Conservation (phyloP, 2,329 filamentous ascomycete genomes). For the Aspergillus glaucus region DNA sequence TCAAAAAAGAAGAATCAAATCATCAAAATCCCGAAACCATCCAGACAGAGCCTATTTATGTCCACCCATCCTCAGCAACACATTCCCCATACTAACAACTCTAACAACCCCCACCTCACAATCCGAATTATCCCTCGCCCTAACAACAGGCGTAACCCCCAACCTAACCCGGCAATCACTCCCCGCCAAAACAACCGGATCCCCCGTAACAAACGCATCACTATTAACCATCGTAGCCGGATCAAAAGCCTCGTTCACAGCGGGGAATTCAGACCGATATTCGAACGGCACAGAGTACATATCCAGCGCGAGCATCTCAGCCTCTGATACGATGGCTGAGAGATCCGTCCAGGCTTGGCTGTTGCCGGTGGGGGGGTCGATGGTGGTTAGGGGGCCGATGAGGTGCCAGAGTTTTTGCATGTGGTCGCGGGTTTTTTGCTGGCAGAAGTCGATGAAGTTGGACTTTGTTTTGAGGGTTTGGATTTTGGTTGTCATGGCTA, state of each 20-base stretch:
- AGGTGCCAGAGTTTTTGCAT: conserved; percentile 14
- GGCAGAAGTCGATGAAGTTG: conserved; percentile 19
- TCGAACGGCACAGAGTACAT: conserved; percentile 23
- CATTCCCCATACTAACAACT: conserved; percentile 12
- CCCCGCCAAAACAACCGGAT: conserved; percentile 8
- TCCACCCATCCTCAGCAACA: conserved; percentile 10
- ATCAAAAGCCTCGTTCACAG: conserved; percentile 17
- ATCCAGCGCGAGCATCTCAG: conserved; percentile 19
- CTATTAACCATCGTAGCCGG: conserved; percentile 19
- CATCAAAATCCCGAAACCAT: background rate
- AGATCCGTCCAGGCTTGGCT: conserved; percentile 15
- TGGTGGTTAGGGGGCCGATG: conserved; percentile 16
- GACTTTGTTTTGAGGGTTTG: conserved; percentile 11
- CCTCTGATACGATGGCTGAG: conserved; percentile 19
- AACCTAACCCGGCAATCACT: conserved; percentile 13
- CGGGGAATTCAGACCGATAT: conserved; percentile 20
- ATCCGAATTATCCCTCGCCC: conserved; percentile 14
- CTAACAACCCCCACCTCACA: conserved; percentile 2
- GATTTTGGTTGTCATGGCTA: conserved; percentile 15
- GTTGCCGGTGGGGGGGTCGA: background rate
- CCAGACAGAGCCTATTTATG: background rate
- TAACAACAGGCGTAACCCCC: conserved; percentile 17
- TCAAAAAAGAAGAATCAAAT: background rate
- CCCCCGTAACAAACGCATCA: conserved; percentile 11
- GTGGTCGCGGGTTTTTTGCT: conserved; percentile 13